Evolutionary conservation across 1,284 basidiomycete species (phyloP), one percentile per base, ranked within the genome.

Genomic region (Pseudozyma hubeiensis): DNA sequence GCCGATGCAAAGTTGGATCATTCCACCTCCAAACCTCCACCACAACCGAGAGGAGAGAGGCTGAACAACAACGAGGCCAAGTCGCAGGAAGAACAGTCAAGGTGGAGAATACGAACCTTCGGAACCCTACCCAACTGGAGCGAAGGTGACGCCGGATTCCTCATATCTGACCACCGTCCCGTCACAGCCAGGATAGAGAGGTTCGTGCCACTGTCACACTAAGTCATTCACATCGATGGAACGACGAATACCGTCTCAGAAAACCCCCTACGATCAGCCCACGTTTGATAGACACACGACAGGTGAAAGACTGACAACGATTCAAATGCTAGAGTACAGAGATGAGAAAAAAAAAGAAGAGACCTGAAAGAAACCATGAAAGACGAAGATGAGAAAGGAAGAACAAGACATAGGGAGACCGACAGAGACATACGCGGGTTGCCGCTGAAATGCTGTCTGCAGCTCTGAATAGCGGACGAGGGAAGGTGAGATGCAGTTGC

Each of bases 51-150:
- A 16, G 11, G 1, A 13, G 40, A 41, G n/a, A 37, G 14, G 2
- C 35, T 9, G 35, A 37, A 35, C 11, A 14, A 16, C 30, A 33
- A 13, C 16, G 29, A 7, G 16, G 14, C 11, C 24, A 46, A 31
- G 31, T 14, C 24, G 14, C 10, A n/a, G 30, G 7, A 47, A 17
- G 31, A 41, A 9, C 45, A 60, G 16, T 35, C 6, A 8, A 51
- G 59, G 11, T 79, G 75, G 78, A 57, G 34, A 13, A 76, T 79
- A 11, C 51, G 47, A 16, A 49, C 72, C 1, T 67, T 60, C 19
- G 78, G 73, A 0, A 65, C 68, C 1, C 58, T 79, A 2, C 59
- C 68, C 6, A 78, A 67, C 37, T 79, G 78, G 78, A 75, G 72
- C 47, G 72, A 74, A 33, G 69, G 57, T 10, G 78, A 79, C 51